Base-by-base conservation (phyloP, 2,329 filamentous ascomycete genomes). In the Phoma sp. region DNA sequence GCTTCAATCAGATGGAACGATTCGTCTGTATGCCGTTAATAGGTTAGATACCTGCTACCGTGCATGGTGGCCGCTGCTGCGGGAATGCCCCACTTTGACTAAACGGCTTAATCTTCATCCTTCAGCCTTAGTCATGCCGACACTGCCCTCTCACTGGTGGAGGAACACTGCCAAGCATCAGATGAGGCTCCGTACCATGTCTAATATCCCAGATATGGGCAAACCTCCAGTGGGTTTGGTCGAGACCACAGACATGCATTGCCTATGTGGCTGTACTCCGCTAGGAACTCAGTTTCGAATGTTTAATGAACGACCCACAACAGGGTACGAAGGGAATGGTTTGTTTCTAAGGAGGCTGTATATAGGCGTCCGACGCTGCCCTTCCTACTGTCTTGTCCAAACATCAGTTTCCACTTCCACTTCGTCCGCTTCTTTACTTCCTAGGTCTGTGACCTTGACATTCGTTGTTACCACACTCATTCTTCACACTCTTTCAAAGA, bases 371-470 rank as follows among this genome's bases (percentile, higher is more conserved):
- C 29, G 21, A 15, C 14, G 39, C 36, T 45, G 53, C 50, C 42
- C 29, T 29, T 39, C 42, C 9, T 33, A 15, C 7, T 51, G 50
- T 42, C 14, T 46, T 30, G 33, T 57, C 33, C 57, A 60, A 62
- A 62, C 64, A 60, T 47, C 59, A 52, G 52, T 62, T 59, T 65
- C 57, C 61, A 47, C 59, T 68, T 60, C 65, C 57, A 53, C 37
- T 53, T 56, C 60, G 59, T 50, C 60, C 53, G 59, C 64, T 66
- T 66, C 61, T 65, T 66, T 66, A 53, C 53, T 59, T 50, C 39
- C 53, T 53, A 50, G 71, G 72, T 74, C 72, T 72, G 72, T 70
- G 72, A 74, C 72, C 69, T 56, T 66, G 61, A 68, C 73, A 68
- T 71, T 75, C 71, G 61, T 74, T 74, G 61, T 62, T 65, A 61